phyloP scores from a whole-genome alignment of 2,329 filamentous ascomycete species.

The Hypoxylon sp. region DNA sequence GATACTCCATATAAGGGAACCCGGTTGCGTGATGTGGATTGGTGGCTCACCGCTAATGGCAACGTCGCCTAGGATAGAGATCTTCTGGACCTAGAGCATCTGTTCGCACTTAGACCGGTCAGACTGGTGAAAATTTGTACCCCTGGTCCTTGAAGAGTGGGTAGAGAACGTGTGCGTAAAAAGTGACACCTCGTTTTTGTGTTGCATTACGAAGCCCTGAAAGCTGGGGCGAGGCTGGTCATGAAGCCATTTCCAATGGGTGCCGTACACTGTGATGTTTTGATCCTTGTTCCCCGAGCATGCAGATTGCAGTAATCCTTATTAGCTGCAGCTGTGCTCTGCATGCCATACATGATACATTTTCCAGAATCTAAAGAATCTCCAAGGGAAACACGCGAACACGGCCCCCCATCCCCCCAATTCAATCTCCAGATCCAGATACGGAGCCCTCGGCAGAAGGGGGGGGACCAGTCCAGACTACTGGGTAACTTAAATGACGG shows the following conservation, averaged over 20 bases:
- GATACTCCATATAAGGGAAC: slow-evolving; percentile 31
- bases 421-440: slow-evolving; percentile 52
- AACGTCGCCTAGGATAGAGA: slow-evolving; percentile 45
- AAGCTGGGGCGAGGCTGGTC: slow-evolving; percentile 32
- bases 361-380: slow-evolving; percentile 38
- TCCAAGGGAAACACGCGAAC: slow-evolving; percentile 42
- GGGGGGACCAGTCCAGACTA: slow-evolving; percentile 48
- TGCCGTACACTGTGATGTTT: slow-evolving; percentile 31
- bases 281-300: slow-evolving; percentile 49
- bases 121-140: slow-evolving; percentile 29
- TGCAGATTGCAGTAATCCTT: slow-evolving; percentile 52
- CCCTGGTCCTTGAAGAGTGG: slow-evolving; percentile 26
- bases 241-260: slow-evolving; percentile 39
- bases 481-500: slow-evolving; percentile 44
- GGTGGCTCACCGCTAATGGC: slow-evolving; percentile 44
- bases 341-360: slow-evolving; percentile 52
- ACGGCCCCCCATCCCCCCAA: slow-evolving; percentile 35
- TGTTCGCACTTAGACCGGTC: slow-evolving; percentile 35
- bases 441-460: slow-evolving; percentile 52
- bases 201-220: slow-evolving; percentile 36
- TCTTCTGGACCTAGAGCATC: slow-evolving; percentile 32
- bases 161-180: slow-evolving; percentile 26
- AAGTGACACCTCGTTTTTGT: slow-evolving; percentile 41
- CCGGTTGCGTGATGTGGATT: slow-evolving; percentile 35
- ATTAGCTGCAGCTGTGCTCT: slow-evolving; percentile 56